These are phyloP conservation scores for Clonostachys rhizophaga DNA, from an alignment of 2,329 filamentous ascomycete genomes.

Conservation along the genomic window DNA sequence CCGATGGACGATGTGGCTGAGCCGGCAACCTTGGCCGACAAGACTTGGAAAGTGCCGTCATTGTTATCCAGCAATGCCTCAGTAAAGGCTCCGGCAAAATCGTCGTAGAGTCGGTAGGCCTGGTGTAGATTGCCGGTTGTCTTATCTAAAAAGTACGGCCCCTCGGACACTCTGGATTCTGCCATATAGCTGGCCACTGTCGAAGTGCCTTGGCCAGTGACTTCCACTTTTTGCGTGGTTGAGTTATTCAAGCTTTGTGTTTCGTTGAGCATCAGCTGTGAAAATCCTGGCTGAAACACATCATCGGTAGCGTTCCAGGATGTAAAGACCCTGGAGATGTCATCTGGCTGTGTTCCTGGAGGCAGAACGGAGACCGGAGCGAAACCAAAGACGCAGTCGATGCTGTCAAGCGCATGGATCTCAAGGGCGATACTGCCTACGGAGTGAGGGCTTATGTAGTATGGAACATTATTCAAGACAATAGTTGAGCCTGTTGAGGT, in stretches of 20 bases:
- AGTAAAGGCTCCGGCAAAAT: slow-evolving; percentile 23
- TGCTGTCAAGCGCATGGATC: background rate
- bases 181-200: slow-evolving; percentile 6
- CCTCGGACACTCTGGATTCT: slow-evolving; percentile 15
- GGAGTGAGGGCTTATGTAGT: background rate
- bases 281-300: slow-evolving; percentile 16
- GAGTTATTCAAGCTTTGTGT: slow-evolving; percentile 3
- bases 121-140: slow-evolving; percentile 21
- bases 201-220: slow-evolving; percentile 3
- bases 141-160: slow-evolving; percentile 28
- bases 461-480: background rate
- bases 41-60: slow-evolving; percentile 19
- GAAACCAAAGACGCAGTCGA: slow-evolving; percentile 19
- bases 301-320: slow-evolving; percentile 22
- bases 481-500: background rate
- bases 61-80: slow-evolving; percentile 20
- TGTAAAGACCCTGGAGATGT: slow-evolving; percentile 14
- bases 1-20: slow-evolving; percentile 21
- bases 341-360: slow-evolving; percentile 8
- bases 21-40: slow-evolving; percentile 20
- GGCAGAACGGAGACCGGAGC: slow-evolving; percentile 24
- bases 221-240: background rate
- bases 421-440: background rate
- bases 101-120: slow-evolving; percentile 27
- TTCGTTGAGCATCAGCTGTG: slow-evolving; percentile 7